These are phyloP conservation scores for Hibiscus syriacus DNA, from an alignment of 345 rosid genomes.

Conservation along the genomic window DNA sequence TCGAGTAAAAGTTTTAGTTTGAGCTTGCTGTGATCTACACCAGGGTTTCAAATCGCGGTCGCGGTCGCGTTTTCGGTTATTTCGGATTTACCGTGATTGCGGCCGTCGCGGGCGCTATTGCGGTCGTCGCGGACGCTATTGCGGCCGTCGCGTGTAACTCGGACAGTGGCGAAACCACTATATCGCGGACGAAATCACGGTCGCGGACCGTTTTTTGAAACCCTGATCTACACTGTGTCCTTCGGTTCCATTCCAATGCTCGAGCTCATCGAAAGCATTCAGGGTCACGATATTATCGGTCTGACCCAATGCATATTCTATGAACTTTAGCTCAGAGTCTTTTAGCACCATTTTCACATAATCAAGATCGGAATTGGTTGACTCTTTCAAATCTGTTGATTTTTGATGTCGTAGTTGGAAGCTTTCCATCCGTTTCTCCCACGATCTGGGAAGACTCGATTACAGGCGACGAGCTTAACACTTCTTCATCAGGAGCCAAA, in stretches of 20 bases:
- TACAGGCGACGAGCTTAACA: slow-evolving; percentile 9
- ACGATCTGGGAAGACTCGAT: slow-evolving; percentile 25
- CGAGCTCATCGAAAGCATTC: slow-evolving; percentile 42
- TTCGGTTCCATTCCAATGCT: slow-evolving; percentile 23
- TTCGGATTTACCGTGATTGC: too few species aligned
- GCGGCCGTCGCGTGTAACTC: too few species aligned
- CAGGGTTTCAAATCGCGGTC: too few species aligned
- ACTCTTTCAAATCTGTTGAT: slow-evolving; percentile 17
- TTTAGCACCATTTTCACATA: slow-evolving; percentile 43
- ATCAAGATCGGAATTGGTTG: slow-evolving; percentile 48
- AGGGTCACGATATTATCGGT: slow-evolving; percentile 26
- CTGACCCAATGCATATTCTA: slow-evolving; percentile 36
- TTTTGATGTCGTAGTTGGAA: slow-evolving; percentile 15
- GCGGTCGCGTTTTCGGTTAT: too few species aligned
- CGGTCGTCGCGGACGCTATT: too few species aligned
- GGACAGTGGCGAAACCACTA: too few species aligned
- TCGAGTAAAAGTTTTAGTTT: slow-evolving; percentile 48
- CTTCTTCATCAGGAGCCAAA: slow-evolving; percentile 14
- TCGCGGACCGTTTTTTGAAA: too few species aligned
- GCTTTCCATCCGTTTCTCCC: slow-evolving; percentile 15
- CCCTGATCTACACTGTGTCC: too few species aligned
- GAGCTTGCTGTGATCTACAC: slow-evolving; percentile 33
- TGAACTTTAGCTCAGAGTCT: slow-evolving; percentile 34
- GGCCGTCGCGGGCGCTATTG: too few species aligned
- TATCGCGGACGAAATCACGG: too few species aligned